phyloP scores from a whole-genome alignment of 768 basidiomycete genomes.

The Boletellus ananas region DNA sequence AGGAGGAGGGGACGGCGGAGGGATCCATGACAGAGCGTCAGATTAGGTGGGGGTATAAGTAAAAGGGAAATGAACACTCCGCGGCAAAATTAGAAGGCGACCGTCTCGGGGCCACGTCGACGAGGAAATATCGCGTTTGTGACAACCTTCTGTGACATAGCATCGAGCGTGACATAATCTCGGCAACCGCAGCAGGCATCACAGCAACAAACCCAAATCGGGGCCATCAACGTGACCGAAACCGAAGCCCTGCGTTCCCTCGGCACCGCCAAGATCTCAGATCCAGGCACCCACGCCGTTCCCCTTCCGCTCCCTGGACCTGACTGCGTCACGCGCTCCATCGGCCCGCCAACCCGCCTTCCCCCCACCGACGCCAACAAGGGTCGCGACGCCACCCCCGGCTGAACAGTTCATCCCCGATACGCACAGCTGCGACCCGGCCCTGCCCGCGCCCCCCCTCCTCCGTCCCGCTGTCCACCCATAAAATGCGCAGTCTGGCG shows the following conservation, averaged over 20 bases:
- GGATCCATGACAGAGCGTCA: slow-evolving; percentile 36
- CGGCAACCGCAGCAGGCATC: slow-evolving; percentile 29
- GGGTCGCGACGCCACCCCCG: slow-evolving; percentile 16
- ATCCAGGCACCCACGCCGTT: slow-evolving; percentile 28
- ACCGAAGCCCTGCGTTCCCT: slow-evolving; percentile 31
- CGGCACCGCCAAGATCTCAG: slow-evolving; percentile 46
- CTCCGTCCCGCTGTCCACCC: background rate
- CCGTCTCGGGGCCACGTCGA: slow-evolving; percentile 35
- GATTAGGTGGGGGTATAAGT: slow-evolving; percentile 23
- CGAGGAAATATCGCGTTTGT: slow-evolving; percentile 32
- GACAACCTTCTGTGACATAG: slow-evolving; percentile 23
- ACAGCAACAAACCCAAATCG: slow-evolving; percentile 35
- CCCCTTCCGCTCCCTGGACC: background rate
- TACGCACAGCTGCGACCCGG: background rate
- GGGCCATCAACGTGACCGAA: slow-evolving; percentile 32
- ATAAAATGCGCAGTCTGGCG: no score
- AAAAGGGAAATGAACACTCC: slow-evolving; percentile 28
- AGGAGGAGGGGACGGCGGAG: slow-evolving; percentile 37
- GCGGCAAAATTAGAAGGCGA: slow-evolving; percentile 30
- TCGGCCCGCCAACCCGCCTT: slow-evolving; percentile 21
- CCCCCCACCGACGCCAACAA: slow-evolving; percentile 12
- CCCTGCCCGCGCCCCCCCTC: background rate
- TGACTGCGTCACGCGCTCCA: slow-evolving; percentile 6
- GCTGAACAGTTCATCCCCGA: slow-evolving; percentile 3
- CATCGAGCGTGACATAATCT: slow-evolving; percentile 30